phyloP scores from a whole-genome alignment of 352 stramenopile genomes.

The Globisporangium apiculatum region DNA sequence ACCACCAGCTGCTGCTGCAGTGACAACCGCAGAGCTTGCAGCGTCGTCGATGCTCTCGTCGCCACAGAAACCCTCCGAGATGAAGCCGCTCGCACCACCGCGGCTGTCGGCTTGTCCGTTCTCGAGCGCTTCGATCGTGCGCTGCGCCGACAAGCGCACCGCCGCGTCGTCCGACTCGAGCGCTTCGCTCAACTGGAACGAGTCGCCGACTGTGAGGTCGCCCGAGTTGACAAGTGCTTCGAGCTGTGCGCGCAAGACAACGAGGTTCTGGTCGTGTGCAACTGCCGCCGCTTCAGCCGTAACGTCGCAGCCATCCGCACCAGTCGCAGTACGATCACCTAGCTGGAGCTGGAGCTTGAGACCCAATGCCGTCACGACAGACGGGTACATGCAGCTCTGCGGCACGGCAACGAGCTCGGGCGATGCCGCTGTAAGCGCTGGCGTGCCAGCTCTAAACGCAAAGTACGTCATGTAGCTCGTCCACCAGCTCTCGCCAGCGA shows the following conservation, averaged over 20 bases:
- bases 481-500: conserved; percentile 58
- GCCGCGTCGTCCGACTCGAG: conserved; percentile 44
- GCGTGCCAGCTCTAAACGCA: conserved; percentile 17
- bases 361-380: conserved; percentile 20
- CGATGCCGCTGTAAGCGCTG: conserved; percentile 8
- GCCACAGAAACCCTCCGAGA: conserved; percentile 28
- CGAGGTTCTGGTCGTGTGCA: conserved; percentile 11
- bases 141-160: conserved; percentile 36
- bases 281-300: no score
- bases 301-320: no score
- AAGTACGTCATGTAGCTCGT: conserved; percentile 46
- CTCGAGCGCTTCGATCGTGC: conserved; percentile 60
- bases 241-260: conserved; percentile 65
- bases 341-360: conserved; percentile 6
- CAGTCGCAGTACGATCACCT: background rate
- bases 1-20: background rate
- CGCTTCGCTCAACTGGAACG: conserved; percentile 61
- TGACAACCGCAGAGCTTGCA: conserved; percentile 6
- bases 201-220: conserved; percentile 52
- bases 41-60: conserved; percentile 5
- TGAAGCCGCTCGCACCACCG: conserved; percentile 16
- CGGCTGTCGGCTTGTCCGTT: conserved; percentile 35
- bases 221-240: conserved; percentile 69
- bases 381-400: conserved; percentile 27
- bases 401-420: conserved; percentile 4